Evolutionary conservation across 768 basidiomycete genomes (phyloP).

Genomic region (Melanogaster broomeanus): DNA sequence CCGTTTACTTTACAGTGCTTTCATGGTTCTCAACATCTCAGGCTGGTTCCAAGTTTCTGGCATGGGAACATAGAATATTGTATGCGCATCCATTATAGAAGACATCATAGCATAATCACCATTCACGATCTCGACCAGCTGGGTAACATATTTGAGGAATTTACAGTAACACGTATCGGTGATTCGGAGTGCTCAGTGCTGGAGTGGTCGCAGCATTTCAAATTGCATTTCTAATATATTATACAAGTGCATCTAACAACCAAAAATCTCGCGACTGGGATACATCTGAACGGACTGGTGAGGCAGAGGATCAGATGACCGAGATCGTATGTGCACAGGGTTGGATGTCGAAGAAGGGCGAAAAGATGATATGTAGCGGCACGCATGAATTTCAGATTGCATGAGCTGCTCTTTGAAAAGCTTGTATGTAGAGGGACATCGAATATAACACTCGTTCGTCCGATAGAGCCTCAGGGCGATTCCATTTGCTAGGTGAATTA

Average conservation of each 20-base stretch:
- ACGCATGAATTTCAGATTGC: constrained; percentile 80
- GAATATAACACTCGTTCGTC: constrained; percentile 4
- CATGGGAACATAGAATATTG: neutral
- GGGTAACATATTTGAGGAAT: too few species aligned
- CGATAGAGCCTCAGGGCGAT: too few species aligned
- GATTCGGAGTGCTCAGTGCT: too few species aligned
- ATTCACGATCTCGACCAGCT: too few species aligned
- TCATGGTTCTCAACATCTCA: constrained; percentile 25
- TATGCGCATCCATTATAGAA: too few species aligned
- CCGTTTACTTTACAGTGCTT: neutral
- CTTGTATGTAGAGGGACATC: constrained; percentile 42
- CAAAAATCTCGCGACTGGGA: constrained; percentile 36
- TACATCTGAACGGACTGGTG: constrained; percentile 37
- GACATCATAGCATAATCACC: too few species aligned
- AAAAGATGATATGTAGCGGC: constrained; percentile 68
- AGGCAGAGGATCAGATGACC: constrained; percentile 83
- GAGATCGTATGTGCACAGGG: constrained; percentile 83
- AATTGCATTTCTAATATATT: too few species aligned
- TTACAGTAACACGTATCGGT: too few species aligned
- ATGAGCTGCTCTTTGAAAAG: constrained; percentile 58
- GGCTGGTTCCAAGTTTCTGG: constrained; percentile 47
- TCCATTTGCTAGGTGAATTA: too few species aligned
- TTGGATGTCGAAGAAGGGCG: constrained; percentile 75
- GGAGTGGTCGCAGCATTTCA: too few species aligned
- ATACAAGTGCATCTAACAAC: constrained; percentile 17